phyloP scores from a whole-genome alignment of 441 rosid genomes.

The Metrosideros polymorpha region DNA sequence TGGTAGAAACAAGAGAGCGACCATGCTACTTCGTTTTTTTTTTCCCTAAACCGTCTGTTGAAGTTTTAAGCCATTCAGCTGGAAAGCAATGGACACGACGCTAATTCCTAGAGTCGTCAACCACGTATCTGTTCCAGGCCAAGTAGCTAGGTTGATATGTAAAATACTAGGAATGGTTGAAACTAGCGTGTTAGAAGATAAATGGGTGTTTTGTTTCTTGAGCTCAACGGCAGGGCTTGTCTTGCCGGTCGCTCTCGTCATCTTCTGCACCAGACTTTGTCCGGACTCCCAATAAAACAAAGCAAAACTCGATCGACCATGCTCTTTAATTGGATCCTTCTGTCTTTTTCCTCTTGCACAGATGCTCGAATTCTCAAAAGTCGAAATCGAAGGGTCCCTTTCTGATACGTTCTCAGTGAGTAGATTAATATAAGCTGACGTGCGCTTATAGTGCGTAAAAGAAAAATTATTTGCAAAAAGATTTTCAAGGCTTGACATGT shows the following conservation, averaged over 20 bases:
- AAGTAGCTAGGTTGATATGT: neutral
- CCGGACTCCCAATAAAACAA: neutral
- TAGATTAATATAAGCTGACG: neutral
- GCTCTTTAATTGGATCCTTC: neutral
- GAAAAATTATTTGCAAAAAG: neutral
- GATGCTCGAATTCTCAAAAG: neutral
- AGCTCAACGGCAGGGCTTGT: neutral
- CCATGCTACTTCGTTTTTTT: neutral
- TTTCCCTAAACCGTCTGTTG: neutral
- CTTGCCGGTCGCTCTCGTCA: neutral
- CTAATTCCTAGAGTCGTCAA: neutral
- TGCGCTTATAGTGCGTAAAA: neutral
- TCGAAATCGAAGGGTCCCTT: neutral
- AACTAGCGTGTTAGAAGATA: neutral
- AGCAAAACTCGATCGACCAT: neutral
- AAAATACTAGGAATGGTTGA: neutral
- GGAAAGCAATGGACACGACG: neutral
- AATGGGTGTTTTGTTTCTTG: neutral
- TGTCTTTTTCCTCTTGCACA: neutral
- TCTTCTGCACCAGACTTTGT: neutral
- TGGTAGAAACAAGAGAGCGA: neutral
- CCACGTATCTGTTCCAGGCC: neutral
- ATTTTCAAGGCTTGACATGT: neutral
- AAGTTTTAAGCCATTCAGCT: neutral
- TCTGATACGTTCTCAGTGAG: neutral